phyloP scores from a whole-genome alignment of 129 eudicot species.

The Flaveria sonorensis region DNA sequence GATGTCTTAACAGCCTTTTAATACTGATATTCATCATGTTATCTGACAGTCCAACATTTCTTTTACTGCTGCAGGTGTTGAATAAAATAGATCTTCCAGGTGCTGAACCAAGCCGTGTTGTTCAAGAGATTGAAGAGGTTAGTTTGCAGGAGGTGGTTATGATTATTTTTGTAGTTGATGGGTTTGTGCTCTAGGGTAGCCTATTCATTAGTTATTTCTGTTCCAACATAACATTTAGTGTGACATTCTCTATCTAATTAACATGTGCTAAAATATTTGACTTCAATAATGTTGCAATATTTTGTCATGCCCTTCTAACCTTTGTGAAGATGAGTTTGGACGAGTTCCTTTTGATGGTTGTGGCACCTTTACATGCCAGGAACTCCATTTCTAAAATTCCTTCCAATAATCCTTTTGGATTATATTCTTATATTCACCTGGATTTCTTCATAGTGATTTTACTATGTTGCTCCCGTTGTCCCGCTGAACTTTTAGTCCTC shows the following conservation, averaged over 20 bases:
- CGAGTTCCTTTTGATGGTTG: slow-evolving; percentile 13
- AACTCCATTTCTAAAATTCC: neutral
- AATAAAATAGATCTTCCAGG: slow-evolving; percentile 99
- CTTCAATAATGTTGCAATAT: slow-evolving; percentile 13
- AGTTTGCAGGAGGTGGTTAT: slow-evolving; percentile 31
- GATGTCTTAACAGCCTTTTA: slow-evolving; percentile 8
- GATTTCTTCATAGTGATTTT: neutral
- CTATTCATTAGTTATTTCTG: neutral
- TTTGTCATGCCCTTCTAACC: neutral
- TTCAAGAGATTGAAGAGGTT: slow-evolving; percentile 96
- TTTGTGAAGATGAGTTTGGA: slow-evolving; percentile 5
- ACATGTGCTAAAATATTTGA: neutral
- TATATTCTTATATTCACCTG: neutral
- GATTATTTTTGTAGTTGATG: slow-evolving; percentile 16
- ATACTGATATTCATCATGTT: neutral
- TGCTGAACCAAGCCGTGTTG: slow-evolving; percentile 91
- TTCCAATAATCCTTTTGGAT: neutral
- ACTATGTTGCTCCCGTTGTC: slow-evolving; percentile 1
- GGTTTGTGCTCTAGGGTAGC: slow-evolving; percentile 24
- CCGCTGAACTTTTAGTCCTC: neutral
- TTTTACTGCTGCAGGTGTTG: slow-evolving; percentile 63
- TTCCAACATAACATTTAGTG: slow-evolving; percentile 14
- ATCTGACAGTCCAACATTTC: slow-evolving; percentile 5
- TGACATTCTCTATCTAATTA: neutral
- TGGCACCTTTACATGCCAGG: neutral